Evolutionary conservation across 108 stramenopile genomes (phyloP), one percentile per base, ranked within the genome.

Genomic region (Licmophora abbreviata): DNA sequence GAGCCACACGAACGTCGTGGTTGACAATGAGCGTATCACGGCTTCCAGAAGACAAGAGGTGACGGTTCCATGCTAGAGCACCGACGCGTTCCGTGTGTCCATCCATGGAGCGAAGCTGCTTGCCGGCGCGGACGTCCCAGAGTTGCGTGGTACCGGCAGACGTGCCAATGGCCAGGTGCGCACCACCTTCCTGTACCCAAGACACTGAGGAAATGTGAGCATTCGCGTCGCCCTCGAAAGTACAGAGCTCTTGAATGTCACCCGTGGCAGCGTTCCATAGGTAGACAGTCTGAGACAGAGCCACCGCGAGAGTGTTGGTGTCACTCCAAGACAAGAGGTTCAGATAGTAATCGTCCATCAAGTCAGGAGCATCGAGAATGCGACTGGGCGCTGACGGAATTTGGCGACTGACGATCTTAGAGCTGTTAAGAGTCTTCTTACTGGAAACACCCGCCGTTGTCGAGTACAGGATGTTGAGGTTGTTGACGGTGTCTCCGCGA

Each of bases 211-310:
- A 92, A 56, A 99, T 83, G 68, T 94, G 92, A 58, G 95, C 85
- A 3, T 61, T 67, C 29, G 56, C 59, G 6, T 28, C 56, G 49
- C 63, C 63, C 38, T 79, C 72, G 32, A 82, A 57, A 11, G 80
- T 79, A 43, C 93, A 82, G 14, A 99, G 69, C 59, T 98, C 95
- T 44, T 83, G 71, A 44, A 98, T 99, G 55, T 79, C 76, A 4
- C 99, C 99, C 27, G 88, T 83, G n/a, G 68, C 80, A 0, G 99
- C 97, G 59, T 98, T 88, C 99, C 99, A 99, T 2, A 99, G 74
- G 62, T 98, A 99, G 3, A 99, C 96, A n/a, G 93, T 93, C 59
- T 95, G 95, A 9, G 77, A 68, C 28, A 99, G 60, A 2, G 99
- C 99, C 3, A 99, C 97, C 4, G 99, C 99, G 17, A 99, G 65